Evolutionary conservation across 202 grass and related monocot species (phyloP), one percentile per base, ranked within the genome.

Genomic region (Saccharum hybrid): DNA sequence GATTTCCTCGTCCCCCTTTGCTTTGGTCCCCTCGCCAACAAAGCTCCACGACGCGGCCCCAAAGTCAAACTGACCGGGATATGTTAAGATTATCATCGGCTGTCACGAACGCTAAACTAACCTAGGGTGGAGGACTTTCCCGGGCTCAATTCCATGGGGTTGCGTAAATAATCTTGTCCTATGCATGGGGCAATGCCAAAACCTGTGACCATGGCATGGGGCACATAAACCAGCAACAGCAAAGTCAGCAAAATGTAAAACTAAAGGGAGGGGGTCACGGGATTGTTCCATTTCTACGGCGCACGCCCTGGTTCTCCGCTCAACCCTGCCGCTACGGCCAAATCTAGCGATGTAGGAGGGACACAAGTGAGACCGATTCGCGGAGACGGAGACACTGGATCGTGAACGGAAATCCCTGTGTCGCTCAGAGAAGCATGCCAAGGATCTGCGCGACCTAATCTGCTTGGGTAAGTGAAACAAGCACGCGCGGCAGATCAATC

Each of bases 41-140:
- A 51, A 70, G 75, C 6, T 54, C 82, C 74, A 63, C 23, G 1
- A 9, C 1, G 67, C 67, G 14, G 10, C 10, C 75, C 49, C 23
- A 52, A 73, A 79, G 88, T 87, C 88, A 90, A 86, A 37, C 48
- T 86, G 49, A 63, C 61, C 6, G 64, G 68, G 63, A 86, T 87
- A 86, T 87, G 10, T 46, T 83, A 83, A 59, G 5, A 72, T 26
- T 13, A 57, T 21, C 19, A 63, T 33, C 62, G 0, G 66, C 7
- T 51, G 38, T 62, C 14, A 4, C 13, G 63, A 42, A 62, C 13
- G 3, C 69, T 45, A 80, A 66, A 54, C 79, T 38, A 71, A 16
- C 10, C 63, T 74, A 18, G 14, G 28, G 51, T 33, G 19, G 66
- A 8, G 68, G 37, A 66, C 60, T 74, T 86, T 59, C 10, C 26